A percentile compares a stretch with the other conserved stretches of the same genome.
Conservation (phyloP, 1,284 basidiomycete species). For the Irpex sp. region DNA sequence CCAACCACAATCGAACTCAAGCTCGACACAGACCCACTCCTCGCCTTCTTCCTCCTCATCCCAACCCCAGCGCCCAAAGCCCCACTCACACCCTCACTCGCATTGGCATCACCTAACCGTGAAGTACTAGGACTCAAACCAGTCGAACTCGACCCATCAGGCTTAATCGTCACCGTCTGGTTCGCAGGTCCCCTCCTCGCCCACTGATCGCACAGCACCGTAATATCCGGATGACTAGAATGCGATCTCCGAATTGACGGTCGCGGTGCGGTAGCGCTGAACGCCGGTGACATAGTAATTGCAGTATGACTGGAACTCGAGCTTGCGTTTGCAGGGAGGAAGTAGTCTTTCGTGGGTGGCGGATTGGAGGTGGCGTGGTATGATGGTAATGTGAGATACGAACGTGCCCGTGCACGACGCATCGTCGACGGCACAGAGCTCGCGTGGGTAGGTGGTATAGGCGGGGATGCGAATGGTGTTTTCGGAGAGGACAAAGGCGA, state of each 20-base stretch:
- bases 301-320: constrained; percentile 14
- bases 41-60: background rate
- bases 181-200: constrained; percentile 52
- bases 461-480: background rate
- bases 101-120: too few species aligned
- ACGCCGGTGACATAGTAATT: background rate
- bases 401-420: constrained; percentile 5
- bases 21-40: constrained; percentile 4
- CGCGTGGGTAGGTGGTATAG: background rate
- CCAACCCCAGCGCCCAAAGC: too few species aligned
- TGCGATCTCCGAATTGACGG: constrained; percentile 47
- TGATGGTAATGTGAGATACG: background rate
- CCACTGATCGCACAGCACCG: constrained; percentile 58
- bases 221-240: constrained; percentile 54
- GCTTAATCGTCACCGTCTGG: constrained; percentile 37
- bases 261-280: constrained; percentile 34
- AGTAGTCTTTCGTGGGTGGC: constrained; percentile 11
- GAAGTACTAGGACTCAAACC: too few species aligned
- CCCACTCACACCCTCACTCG: too few species aligned
- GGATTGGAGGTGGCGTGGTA: background rate
- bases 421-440: background rate
- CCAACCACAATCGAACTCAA: background rate
- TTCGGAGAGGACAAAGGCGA: background rate
- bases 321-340: constrained; percentile 28
- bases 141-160: constrained; percentile 5